A percentile compares a stretch with the other conserved stretches of the same genome.
Evolutionary conservation across 352 stramenopile species (phyloP).

Genomic region (Plasmopara viticola): DNA sequence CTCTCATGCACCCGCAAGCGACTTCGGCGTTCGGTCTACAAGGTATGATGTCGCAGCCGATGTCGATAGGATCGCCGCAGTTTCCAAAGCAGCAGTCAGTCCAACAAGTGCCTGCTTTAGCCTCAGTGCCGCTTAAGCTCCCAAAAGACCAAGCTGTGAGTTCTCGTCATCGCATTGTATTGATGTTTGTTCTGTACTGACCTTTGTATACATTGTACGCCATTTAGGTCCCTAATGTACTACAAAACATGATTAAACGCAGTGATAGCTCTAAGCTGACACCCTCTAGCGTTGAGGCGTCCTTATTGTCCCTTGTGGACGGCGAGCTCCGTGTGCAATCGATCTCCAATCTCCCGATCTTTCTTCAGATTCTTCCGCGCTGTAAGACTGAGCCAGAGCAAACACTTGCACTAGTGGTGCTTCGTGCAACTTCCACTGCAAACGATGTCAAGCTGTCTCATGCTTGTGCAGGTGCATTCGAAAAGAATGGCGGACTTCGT

Average conservation of each 20-base stretch:
- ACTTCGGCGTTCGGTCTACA: conserved; percentile 19
- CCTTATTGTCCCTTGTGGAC: conserved; percentile 55
- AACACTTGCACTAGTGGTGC: conserved; percentile 60
- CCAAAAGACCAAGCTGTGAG: conserved; percentile 22
- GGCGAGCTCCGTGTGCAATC: conserved; percentile 43
- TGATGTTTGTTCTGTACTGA: conserved; percentile 2
- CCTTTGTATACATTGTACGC: conserved; percentile 1
- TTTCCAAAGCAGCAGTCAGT: conserved; percentile 21
- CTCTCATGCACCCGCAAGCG: conserved; percentile 15
- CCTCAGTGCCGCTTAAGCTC: conserved; percentile 15
- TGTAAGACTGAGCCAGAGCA: conserved; percentile 70
- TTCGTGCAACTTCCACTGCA: conserved; percentile 56
- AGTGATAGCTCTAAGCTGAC: conserved; percentile 20
- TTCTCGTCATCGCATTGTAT: conserved; percentile 2
- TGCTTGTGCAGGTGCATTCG: conserved; percentile 54
- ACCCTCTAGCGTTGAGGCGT: conserved; percentile 34
- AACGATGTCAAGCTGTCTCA: conserved; percentile 50
- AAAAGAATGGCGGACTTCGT: conserved; percentile 66
- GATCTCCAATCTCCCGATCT: conserved; percentile 40
- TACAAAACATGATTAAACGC: conserved; percentile 30
- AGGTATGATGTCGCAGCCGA: conserved; percentile 19
- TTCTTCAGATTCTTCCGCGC: conserved; percentile 48
- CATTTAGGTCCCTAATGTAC: conserved; percentile 28
- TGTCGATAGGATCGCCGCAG: conserved; percentile 15
- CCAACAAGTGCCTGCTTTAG: conserved; percentile 9